These are phyloP conservation scores for Baorangia bicolor DNA, from an alignment of 768 basidiomycete species.

Conservation along the genomic window DNA sequence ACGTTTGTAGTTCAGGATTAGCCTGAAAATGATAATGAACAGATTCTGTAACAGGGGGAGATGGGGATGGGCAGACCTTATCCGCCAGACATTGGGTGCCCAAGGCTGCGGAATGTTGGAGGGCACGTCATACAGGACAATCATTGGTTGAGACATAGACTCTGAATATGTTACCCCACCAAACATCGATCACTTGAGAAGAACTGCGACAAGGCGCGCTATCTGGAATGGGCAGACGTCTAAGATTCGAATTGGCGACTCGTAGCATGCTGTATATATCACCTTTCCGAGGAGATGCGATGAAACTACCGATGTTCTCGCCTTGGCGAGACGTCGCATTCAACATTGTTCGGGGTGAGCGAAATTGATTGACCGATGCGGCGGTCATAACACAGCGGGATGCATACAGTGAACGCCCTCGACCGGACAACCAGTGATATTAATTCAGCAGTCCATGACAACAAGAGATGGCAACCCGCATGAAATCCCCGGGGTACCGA, in stretches of 20 bases:
- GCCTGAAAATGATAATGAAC: conserved; percentile 37
- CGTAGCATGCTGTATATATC: conserved; percentile 12
- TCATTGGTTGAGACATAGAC: conserved; percentile 46
- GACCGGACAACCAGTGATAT: background rate
- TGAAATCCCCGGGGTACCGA: background rate
- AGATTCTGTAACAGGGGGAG: background rate
- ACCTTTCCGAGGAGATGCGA: background rate
- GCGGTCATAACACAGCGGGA: background rate
- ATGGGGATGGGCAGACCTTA: conserved; percentile 44
- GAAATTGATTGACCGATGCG: conserved; percentile 5
- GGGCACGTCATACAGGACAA: conserved; percentile 67
- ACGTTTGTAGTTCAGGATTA: conserved; percentile 76
- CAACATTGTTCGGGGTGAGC: background rate
- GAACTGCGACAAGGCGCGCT: background rate
- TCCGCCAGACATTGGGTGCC: conserved; percentile 75
- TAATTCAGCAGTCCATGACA: background rate
- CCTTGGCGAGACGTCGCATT: conserved; percentile 1
- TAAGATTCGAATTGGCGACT: background rate
- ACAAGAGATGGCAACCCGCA: conserved; percentile 5
- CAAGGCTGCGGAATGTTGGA: conserved; percentile 64
- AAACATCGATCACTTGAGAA: conserved; percentile 13
- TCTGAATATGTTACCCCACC: background rate
- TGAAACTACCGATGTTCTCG: conserved; percentile 16
- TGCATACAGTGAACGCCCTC: background rate
- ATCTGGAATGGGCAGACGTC: background rate